Conservation (phyloP, 306 rosid species). For the Vachellia pachyceras region DNA sequence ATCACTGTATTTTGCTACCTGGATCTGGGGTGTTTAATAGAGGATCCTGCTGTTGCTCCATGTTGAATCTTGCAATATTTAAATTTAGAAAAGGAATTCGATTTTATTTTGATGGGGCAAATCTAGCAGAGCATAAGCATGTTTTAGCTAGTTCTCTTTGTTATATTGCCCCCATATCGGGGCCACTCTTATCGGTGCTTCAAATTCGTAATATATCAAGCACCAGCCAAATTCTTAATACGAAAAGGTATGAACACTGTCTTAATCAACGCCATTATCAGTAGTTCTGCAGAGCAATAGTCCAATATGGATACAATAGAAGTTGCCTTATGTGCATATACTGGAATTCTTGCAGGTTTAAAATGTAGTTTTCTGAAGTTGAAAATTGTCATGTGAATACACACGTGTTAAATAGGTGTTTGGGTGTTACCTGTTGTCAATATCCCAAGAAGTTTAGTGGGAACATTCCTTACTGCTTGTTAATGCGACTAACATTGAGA, state of each 20-base stretch:
- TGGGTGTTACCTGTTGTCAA: neutral
- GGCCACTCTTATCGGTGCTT: constrained; percentile 32
- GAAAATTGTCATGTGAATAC: neutral
- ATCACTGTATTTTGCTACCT: constrained; percentile 27
- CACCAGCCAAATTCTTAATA: neutral
- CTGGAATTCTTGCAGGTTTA: neutral
- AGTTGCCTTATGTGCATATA: neutral
- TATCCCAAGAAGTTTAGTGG: neutral
- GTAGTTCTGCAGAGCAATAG: neutral
- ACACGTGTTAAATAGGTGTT: neutral
- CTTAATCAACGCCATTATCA: neutral
- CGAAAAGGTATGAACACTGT: neutral
- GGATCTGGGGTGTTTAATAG: constrained; percentile 32
- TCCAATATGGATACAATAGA: neutral
- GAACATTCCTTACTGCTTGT: neutral
- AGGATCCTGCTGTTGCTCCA: constrained; percentile 15
- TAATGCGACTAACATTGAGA: neutral
- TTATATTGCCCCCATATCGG: constrained; percentile 24
- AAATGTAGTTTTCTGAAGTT: neutral
- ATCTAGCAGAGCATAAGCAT: constrained; percentile 35
- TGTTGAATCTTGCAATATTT: neutral
- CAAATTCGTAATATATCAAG: neutral
- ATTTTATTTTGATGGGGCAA: constrained; percentile 31
- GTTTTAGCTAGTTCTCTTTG: constrained; percentile 36
- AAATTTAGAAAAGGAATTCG: neutral